Evolutionary conservation across 768 basidiomycete genomes (phyloP).

Genomic region (Kwoniella mangroviensis): DNA sequence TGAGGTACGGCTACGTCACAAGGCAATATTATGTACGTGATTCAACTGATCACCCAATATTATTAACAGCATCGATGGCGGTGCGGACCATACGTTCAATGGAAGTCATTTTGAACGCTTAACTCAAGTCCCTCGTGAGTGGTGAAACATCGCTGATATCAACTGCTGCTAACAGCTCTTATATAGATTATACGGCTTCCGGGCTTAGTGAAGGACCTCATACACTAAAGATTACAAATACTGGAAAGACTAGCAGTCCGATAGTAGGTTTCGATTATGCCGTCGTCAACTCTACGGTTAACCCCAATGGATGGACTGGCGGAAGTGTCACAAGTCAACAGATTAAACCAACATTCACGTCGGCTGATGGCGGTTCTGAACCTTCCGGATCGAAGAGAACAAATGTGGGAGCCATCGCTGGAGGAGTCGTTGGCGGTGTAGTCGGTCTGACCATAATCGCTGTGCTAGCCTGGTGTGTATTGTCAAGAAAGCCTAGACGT

Average conservation of each 20-base stretch:
- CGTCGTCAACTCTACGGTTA: conserved; percentile 21
- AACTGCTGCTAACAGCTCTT: background rate
- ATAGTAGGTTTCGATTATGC: conserved; percentile 27
- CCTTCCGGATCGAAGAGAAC: background rate
- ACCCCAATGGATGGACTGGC: background rate
- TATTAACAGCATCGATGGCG: conserved; percentile 20
- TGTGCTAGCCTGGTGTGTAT: conserved; percentile 25
- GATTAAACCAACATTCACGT: background rate
- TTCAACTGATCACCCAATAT: background rate
- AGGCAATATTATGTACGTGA: background rate
- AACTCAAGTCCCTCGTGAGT: conserved; percentile 19
- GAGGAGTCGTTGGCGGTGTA: conserved; percentile 42
- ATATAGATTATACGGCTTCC: conserved; percentile 22
- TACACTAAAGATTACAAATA: conserved; percentile 23
- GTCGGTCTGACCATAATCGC: conserved; percentile 41
- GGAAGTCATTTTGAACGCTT: conserved; percentile 17
- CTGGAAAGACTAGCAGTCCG: background rate
- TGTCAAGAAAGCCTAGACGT: conserved; percentile 1
- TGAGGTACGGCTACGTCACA: conserved; percentile 18
- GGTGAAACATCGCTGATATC: background rate
- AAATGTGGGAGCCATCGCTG: conserved; percentile 39
- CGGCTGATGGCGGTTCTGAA: background rate
- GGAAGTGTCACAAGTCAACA: conserved; percentile 3
- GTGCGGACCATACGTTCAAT: background rate
- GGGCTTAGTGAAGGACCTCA: conserved; percentile 25